phyloP scores from a whole-genome alignment of 768 basidiomycete species.

The Gyrodon lividus region DNA sequence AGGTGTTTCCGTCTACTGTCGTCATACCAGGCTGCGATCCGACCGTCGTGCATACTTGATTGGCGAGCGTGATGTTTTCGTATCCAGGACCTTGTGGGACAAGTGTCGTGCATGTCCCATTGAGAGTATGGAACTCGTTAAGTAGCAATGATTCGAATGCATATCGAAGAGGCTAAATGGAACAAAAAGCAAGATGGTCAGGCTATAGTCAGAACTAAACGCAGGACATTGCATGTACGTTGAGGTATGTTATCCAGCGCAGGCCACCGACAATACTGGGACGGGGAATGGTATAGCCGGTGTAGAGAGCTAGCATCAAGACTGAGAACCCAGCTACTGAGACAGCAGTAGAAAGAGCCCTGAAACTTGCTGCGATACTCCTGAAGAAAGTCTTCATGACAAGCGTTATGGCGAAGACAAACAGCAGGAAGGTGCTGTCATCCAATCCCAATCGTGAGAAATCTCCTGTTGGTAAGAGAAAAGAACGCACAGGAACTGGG shows the following conservation, averaged over 20 bases:
- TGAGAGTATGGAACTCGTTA: slow-evolving; percentile 47
- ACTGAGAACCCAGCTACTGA: slow-evolving; percentile 32
- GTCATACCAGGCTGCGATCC: slow-evolving; percentile 41
- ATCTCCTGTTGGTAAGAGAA: slow-evolving; percentile 16
- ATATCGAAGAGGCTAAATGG: slow-evolving; percentile 34
- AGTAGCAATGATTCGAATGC: slow-evolving; percentile 33
- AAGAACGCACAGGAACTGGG: slow-evolving; percentile 20
- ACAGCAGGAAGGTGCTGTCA: slow-evolving; percentile 56
- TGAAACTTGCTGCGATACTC: slow-evolving; percentile 53
- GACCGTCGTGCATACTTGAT: slow-evolving; percentile 44
- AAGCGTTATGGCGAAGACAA: slow-evolving; percentile 51
- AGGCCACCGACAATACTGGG: slow-evolving; percentile 9
- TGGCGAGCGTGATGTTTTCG: slow-evolving; percentile 28
- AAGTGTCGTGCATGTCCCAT: slow-evolving; percentile 36
- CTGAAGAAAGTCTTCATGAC: slow-evolving; percentile 79
- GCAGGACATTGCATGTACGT: slow-evolving; percentile 35
- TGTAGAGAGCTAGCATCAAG: slow-evolving; percentile 41
- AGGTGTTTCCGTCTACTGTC: slow-evolving; percentile 43
- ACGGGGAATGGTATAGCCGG: slow-evolving; percentile 37
- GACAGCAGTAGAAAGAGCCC: slow-evolving; percentile 49
- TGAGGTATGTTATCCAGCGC: slow-evolving; percentile 18
- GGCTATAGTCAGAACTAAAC: slow-evolving; percentile 21
- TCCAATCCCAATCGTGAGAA: slow-evolving; percentile 38
- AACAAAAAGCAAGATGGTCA: slow-evolving; percentile 29
- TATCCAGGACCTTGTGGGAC: slow-evolving; percentile 36